Evolutionary conservation across 768 basidiomycete species (phyloP), one percentile per base, ranked within the genome.

Genomic region (Panaeolus papilionaceus): DNA sequence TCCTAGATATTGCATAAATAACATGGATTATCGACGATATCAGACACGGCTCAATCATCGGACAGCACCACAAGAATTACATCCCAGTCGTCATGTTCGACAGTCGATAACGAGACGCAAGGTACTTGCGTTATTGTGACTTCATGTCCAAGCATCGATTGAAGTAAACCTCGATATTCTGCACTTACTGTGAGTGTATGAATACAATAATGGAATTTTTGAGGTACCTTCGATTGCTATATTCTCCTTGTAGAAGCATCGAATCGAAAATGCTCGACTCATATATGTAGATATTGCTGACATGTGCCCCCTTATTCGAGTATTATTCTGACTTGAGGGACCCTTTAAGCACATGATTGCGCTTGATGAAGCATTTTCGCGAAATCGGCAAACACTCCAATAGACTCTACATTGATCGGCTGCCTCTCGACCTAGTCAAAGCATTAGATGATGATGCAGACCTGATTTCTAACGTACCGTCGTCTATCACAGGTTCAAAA

Each of bases 401-500:
- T 58, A 16, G 6, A 58, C 4, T 6, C 14, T 12, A 16, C 54
- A 26, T 58, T 33, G 26, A 28, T 58, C 54, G 12, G 7, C 11
- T 0, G 14, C 16, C 26, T 58, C 54, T 33, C 14, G 14, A 16
- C 6, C 54, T 58, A 44, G 33, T 28, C 12, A 12, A 58, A 58
- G 26, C 33, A 7, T 58, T 28, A 58, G 54, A 33, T 51, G 14
- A 12, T 18, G 33, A 33, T 28, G 26, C 23, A 33, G 20, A 51
- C 20, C 1, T 7, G 12, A 26, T 23, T 26, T 23, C 26, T 16
- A 37, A 49, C 71, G 51, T 64, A 86, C 90, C 84, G 76, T 80
- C 76, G 62, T 77, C 67, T 63, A 81, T 82, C 9, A 71, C 63
- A 18, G 89, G 86, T 18, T 70, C 66, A 38, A 73, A 73, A 9